Percentiles rank a stretch among this genome's conserved stretches.
Conservation (phyloP, 208 protist genomes). For the Wallacemonas rigidus region DNA sequence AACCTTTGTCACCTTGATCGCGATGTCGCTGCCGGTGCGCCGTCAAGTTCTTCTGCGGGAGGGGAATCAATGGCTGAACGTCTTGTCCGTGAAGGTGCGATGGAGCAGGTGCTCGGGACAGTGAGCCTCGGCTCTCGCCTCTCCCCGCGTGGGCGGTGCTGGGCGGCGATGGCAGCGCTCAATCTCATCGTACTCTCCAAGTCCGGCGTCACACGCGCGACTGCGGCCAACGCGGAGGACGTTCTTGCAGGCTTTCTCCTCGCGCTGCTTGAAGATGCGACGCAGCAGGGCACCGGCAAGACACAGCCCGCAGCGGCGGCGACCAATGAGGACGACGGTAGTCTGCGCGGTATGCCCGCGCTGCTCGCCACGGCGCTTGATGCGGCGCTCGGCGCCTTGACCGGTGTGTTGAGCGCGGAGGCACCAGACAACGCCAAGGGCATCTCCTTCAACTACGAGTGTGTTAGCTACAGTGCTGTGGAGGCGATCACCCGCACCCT, state of each 20-base stretch:
- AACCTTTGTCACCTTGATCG: slow-evolving; percentile 73
- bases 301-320: not conserved
- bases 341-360: not conserved
- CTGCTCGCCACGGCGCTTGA: slow-evolving; percentile 46
- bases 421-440: slow-evolving; percentile 56
- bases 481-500: slow-evolving; percentile 55
- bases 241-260: slow-evolving; percentile 47
- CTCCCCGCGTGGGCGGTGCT: slow-evolving; percentile 49
- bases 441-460: slow-evolving; percentile 63
- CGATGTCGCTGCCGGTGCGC: not conserved
- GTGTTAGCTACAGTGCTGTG: slow-evolving; percentile 43
- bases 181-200: slow-evolving; percentile 75
- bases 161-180: slow-evolving; percentile 58
- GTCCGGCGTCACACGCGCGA: slow-evolving; percentile 37
- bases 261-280: slow-evolving; percentile 33
- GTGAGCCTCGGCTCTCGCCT: slow-evolving; percentile 45
- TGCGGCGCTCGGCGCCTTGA: slow-evolving; percentile 55
- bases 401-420: slow-evolving; percentile 50
- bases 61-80: slow-evolving; percentile 39
- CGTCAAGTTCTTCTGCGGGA: slow-evolving; percentile 11
- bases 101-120: slow-evolving; percentile 68
- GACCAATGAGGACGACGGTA: slow-evolving; percentile 4
- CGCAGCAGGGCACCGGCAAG: not conserved
- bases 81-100: slow-evolving; percentile 61
- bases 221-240: slow-evolving; percentile 41